A percentile compares a stretch with the other conserved stretches of the same genome.
Evolutionary conservation across 345 rosid genomes (phyloP).

Genomic region (Rhizophora mangle): DNA sequence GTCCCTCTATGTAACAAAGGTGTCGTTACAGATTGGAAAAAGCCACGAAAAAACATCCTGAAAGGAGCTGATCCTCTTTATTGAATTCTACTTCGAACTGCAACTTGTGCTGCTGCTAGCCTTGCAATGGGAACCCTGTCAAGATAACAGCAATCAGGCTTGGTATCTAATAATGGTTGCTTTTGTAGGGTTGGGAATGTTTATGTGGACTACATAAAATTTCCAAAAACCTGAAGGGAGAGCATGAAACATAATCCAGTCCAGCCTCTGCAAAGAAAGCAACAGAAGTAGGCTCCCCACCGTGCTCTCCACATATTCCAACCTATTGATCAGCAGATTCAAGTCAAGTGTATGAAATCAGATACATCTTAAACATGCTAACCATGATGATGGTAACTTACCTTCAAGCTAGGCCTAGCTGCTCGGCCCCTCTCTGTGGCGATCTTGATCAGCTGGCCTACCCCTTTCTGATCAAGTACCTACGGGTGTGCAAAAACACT

Average conservation of each 20-base stretch:
- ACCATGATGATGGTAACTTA: constrained; percentile 11
- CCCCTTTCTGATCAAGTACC: constrained; percentile 94
- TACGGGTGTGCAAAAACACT: constrained; percentile 21
- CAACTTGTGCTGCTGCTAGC: constrained; percentile 91
- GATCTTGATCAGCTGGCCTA: constrained; percentile 80
- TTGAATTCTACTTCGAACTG: constrained; percentile 30
- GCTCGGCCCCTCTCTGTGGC: constrained; percentile 80
- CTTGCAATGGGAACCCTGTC: constrained; percentile 90
- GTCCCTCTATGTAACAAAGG: not conserved
- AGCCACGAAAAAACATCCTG: not conserved
- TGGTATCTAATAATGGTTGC: not conserved
- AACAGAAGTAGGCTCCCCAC: constrained; percentile 95
- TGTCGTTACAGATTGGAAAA: not conserved
- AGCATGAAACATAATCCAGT: constrained; percentile 91
- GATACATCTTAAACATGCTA: no score
- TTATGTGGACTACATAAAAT: not conserved
- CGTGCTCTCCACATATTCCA: constrained; percentile 95
- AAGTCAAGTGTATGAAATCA: not conserved
- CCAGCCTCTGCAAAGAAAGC: constrained; percentile 86
- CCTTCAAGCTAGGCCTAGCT: constrained; percentile 83
- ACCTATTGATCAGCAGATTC: constrained; percentile 40
- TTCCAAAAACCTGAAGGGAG: constrained; percentile 77
- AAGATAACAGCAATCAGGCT: not conserved
- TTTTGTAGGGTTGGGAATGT: not conserved
- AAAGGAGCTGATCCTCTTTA: constrained; percentile 3